Evolutionary conservation across 164 flowering plant species (phyloP).

Genomic region (Nymphaea colorata): DNA sequence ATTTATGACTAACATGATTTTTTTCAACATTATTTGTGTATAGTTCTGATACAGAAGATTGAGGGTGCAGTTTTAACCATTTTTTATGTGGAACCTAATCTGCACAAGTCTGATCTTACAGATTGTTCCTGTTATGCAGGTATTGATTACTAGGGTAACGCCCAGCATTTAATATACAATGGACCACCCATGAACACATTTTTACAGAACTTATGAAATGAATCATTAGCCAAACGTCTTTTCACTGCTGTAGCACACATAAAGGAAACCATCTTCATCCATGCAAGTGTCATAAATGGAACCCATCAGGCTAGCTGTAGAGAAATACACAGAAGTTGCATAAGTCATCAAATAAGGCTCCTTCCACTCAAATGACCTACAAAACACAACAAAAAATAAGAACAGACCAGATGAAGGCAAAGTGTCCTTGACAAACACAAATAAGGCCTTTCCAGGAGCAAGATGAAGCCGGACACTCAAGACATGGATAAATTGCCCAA

Average conservation of each 20-base stretch:
- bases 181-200: background rate
- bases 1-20: too few species aligned
- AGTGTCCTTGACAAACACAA: slow-evolving; percentile 79
- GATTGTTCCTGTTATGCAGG: background rate
- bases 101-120: background rate
- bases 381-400: background rate
- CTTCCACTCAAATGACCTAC: too few species aligned
- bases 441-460: slow-evolving; percentile 85
- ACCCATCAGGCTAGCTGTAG: slow-evolving; percentile 60
- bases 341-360: too few species aligned
- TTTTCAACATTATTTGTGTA: too few species aligned
- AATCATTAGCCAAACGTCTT: slow-evolving; percentile 58
- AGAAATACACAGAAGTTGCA: background rate
- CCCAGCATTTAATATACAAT: background rate
- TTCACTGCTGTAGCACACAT: slow-evolving; percentile 88
- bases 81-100: background rate
- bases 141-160: background rate
- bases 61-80: background rate
- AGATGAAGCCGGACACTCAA: slow-evolving; percentile 70
- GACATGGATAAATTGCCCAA: slow-evolving; percentile 87
- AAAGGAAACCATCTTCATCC: slow-evolving; percentile 81
- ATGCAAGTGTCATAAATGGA: slow-evolving; percentile 52
- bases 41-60: background rate
- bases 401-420: slow-evolving; percentile 79
- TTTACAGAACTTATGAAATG: background rate